These are phyloP conservation scores for Fraxinus americana DNA, from an alignment of 257 asterid genomes.

Conservation along the genomic window DNA sequence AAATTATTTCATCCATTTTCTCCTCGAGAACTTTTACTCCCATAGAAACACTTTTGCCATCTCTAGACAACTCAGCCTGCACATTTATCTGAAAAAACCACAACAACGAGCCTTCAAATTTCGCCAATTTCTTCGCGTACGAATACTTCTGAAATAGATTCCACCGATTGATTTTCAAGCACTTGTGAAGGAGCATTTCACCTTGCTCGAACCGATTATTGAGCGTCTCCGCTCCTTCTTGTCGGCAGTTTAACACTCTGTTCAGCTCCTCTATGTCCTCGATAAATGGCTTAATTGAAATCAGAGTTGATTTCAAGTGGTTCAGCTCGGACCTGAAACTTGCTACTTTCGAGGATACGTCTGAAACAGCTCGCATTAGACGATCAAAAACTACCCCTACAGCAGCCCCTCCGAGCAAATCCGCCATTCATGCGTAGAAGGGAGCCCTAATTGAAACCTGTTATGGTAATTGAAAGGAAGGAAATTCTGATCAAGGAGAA, in stretches of 20 bases:
- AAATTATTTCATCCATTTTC: conserved; percentile 25
- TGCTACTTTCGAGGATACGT: background rate
- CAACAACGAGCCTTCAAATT: conserved; percentile 15
- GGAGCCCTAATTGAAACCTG: background rate
- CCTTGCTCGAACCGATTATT: background rate
- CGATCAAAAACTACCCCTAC: conserved; percentile 19
- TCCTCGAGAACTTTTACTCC: conserved; percentile 16
- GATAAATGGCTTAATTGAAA: conserved; percentile 3
- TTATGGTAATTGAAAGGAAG: background rate
- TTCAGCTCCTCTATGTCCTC: conserved; percentile 16
- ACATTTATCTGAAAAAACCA: conserved; percentile 34
- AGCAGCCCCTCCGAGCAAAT: conserved; percentile 9
- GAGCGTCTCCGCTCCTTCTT: conserved; percentile 7
- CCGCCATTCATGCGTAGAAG: background rate
- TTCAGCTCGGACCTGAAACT: conserved; percentile 12
- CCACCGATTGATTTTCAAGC: conserved; percentile 23
- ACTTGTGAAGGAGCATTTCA: conserved; percentile 17
- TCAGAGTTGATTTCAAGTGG: conserved; percentile 19
- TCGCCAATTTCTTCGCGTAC: conserved; percentile 19
- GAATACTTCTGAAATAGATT: conserved; percentile 15
- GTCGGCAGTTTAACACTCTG: background rate
- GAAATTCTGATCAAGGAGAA: background rate
- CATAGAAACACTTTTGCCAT: conserved; percentile 28
- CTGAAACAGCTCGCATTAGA: conserved; percentile 6
- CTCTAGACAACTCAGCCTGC: conserved; percentile 32